Conservation (phyloP, 495 filamentous ascomycete genomes). For the Oidiodendron maius region DNA sequence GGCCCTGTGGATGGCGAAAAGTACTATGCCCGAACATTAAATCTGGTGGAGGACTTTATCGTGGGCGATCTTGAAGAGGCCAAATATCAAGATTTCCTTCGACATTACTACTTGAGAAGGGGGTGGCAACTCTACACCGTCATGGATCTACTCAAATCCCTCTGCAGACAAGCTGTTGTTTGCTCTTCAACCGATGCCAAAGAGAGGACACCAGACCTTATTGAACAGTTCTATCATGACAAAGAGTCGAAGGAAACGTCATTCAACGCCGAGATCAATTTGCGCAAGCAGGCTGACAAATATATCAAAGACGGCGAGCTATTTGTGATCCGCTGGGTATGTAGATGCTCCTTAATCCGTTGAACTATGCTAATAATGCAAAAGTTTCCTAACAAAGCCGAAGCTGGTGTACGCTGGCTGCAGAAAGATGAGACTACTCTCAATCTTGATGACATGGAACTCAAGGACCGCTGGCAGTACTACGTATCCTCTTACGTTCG, state of each 20-base stretch:
- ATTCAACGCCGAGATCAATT: slow-evolving; percentile 75
- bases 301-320: slow-evolving; percentile 84
- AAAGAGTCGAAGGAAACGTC: slow-evolving; percentile 76
- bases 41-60: slow-evolving; percentile 77
- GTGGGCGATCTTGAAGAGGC: slow-evolving; percentile 71
- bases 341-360: slow-evolving; percentile 27
- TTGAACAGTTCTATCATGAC: slow-evolving; percentile 75
- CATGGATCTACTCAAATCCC: slow-evolving; percentile 71
- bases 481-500: slow-evolving; percentile 89
- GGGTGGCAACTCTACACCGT: slow-evolving; percentile 90
- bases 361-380: not conserved
- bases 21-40: slow-evolving; percentile 53
- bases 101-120: slow-evolving; percentile 78
- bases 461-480: slow-evolving; percentile 70
- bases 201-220: slow-evolving; percentile 84
- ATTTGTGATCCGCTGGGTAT: slow-evolving; percentile 79
- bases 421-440: slow-evolving; percentile 79
- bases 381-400: slow-evolving; percentile 50
- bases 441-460: slow-evolving; percentile 56
- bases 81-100: slow-evolving; percentile 81
- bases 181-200: slow-evolving; percentile 78
- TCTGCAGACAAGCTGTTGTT: slow-evolving; percentile 65
- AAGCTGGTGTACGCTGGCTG: slow-evolving; percentile 62
- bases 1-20: slow-evolving; percentile 20
- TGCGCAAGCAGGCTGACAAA: slow-evolving; percentile 81